Base-by-base conservation (phyloP, 306 rosid species). In the Coriaria nepalensis region DNA sequence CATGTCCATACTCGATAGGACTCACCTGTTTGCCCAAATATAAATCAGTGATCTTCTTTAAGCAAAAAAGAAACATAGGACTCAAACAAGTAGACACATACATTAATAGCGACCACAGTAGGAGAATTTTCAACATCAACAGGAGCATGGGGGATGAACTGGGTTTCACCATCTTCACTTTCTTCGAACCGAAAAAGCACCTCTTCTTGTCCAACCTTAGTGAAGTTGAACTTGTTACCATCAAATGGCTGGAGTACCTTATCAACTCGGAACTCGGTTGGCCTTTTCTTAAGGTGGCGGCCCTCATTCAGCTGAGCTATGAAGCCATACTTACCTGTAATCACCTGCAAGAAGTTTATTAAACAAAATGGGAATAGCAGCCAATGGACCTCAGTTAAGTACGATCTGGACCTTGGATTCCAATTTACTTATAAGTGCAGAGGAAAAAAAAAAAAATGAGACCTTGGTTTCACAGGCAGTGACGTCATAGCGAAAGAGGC, bases 251-350 rank as follows among this genome's bases (percentile, higher is more conserved):
- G 96, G 37, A 87, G 94, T 35, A 83, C 96, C 83, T 80, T 83
- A 52, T 87, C 96, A 35, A 87, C 96, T 8, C 78, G 78, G 52
- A 87, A 87, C 63, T 87, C 96, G 0, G 96, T 87, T 34, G 96
- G 96, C 39, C 96, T 70, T 78, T 87, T 87, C 93, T 83, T 87
- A 56, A 83, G 82, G 67, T 87, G 96, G 46, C 96, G 96, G 29
- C 96, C 96, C 78, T 87, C 94, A 0, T 87, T 87, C 62, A 87
- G 83, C 81, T 87, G 96, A 38, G 96, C 96, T 11, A 87, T 64
- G 74, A 87, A 87, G 45, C 98, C 95, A 54, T 57, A 63, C 50
- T 73, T 67, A 15, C 98, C 98, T 8, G 85, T 87, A 65, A 85
- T 90, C 54, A 84, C 87, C 97, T 88, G 66, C 57, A 70, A 42